A percentile compares a stretch with the other conserved stretches of the same genome.
Evolutionary conservation across 1,284 basidiomycete species (phyloP).

Genomic region (Microbotryum silenes-acaulis): DNA sequence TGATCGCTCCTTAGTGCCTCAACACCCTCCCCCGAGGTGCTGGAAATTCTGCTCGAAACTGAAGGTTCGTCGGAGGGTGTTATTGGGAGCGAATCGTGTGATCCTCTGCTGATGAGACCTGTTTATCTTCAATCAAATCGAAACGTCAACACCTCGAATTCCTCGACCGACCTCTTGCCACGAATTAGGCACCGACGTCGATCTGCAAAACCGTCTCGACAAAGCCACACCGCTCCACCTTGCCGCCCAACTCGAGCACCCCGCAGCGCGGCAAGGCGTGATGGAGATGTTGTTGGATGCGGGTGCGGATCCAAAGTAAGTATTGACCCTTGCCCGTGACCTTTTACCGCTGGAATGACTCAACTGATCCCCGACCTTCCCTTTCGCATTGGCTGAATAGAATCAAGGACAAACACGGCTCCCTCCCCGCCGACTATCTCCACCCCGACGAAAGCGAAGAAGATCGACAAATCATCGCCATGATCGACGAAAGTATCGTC

Average conservation of each 20-base stretch:
- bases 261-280: constrained; percentile 49
- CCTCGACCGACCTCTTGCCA: background rate
- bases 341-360: too few relatives aligned
- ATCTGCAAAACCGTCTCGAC: constrained; percentile 64
- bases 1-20: constrained; percentile 45
- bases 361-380: background rate
- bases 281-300: constrained; percentile 64
- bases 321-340: constrained; percentile 11
- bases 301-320: constrained; percentile 63
- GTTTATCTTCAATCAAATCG: too few relatives aligned
- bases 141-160: background rate
- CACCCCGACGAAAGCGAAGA: constrained; percentile 45
- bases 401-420: constrained; percentile 63
- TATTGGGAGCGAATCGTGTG: too few relatives aligned
- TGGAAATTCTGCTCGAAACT: constrained; percentile 64
- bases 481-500: constrained; percentile 47
- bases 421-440: constrained; percentile 54
- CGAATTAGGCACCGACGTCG: constrained; percentile 59
- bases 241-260: constrained; percentile 58
- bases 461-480: constrained; percentile 48
- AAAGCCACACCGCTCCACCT: constrained; percentile 76
- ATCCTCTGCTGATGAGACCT: too few relatives aligned
- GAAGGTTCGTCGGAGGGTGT: constrained; percentile 44
- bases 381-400: constrained; percentile 40
- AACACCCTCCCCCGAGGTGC: constrained; percentile 53